Percentiles rank a stretch among this genome's conserved stretches.
These are phyloP conservation scores for Parasarocladium wereldwijsianum DNA, from an alignment of 2,329 filamentous ascomycete species.

Conservation along the genomic window DNA sequence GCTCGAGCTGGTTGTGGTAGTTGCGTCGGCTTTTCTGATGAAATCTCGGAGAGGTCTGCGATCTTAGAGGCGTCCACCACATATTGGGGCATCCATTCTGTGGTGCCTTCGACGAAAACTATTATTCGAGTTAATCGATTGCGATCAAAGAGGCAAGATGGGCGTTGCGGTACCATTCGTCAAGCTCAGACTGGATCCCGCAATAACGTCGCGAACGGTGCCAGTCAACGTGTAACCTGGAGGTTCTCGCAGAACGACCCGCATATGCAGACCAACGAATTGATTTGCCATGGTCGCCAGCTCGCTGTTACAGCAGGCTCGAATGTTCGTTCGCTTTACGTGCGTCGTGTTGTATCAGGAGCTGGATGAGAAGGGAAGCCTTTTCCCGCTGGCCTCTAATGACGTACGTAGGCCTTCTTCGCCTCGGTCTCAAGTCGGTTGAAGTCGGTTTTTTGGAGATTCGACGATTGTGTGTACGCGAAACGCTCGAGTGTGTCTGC, in stretches of 20 bases:
- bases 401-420: no score
- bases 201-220: slow-evolving; percentile 51
- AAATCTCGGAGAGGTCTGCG: slow-evolving; percentile 26
- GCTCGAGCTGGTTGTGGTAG: slow-evolving; percentile 13
- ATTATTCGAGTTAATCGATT: neutral
- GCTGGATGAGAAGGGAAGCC: no score
- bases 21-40: slow-evolving; percentile 13
- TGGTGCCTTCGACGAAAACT: slow-evolving; percentile 26
- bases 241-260: slow-evolving; percentile 55
- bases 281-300: slow-evolving; percentile 32
- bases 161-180: slow-evolving; percentile 47
- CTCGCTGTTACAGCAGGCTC: no score
- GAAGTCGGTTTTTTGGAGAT: no score
- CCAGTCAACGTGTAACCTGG: slow-evolving; percentile 52
- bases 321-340: no score
- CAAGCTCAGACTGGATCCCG: slow-evolving; percentile 54
- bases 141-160: slow-evolving; percentile 4
- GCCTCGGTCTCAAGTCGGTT: no score
- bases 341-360: no score
- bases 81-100: slow-evolving; percentile 24
- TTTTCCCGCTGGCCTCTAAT: no score
- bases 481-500: no score
- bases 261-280: slow-evolving; percentile 65
- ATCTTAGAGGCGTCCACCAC: slow-evolving; percentile 33
- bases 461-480: no score